Evolutionary conservation across 2,329 filamentous ascomycete genomes (phyloP).

Genomic region (Cordyceps cateniannulata): DNA sequence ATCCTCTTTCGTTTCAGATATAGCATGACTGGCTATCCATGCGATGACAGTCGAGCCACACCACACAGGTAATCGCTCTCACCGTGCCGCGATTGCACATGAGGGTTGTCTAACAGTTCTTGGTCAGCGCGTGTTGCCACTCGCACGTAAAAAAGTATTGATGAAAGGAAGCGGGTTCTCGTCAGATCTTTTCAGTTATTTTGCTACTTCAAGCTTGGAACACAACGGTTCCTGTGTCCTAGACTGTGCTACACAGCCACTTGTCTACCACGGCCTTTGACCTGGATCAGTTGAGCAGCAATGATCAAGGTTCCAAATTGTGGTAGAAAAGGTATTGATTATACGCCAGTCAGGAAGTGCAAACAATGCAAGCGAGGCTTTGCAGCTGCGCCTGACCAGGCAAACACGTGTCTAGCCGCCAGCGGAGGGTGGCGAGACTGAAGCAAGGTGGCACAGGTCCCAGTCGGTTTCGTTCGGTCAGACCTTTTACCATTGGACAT

Average conservation of each 20-base stretch:
- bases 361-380: background rate
- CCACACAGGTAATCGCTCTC: background rate
- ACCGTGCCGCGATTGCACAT: background rate
- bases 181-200: conserved; percentile 75
- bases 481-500: conserved; percentile 62
- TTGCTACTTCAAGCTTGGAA: conserved; percentile 43
- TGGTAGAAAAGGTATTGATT: conserved; percentile 24
- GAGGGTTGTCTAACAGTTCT: background rate
- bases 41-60: background rate
- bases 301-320: conserved; percentile 48
- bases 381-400: background rate
- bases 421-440: background rate
- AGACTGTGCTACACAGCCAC: conserved; percentile 9
- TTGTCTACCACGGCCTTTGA: conserved; percentile 57
- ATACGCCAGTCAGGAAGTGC: background rate
- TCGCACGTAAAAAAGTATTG: background rate
- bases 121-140: background rate
- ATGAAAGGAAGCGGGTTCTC: conserved; percentile 6
- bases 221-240: conserved; percentile 40
- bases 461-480: conserved; percentile 45
- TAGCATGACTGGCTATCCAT: background rate
- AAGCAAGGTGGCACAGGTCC: conserved; percentile 29
- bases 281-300: conserved; percentile 38
- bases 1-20: background rate
- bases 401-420: background rate